A percentile compares a stretch with the other conserved stretches of the same genome.
These are phyloP conservation scores for Vitellaria paradoxa DNA, from an alignment of 179 eudicot genomes.

Conservation along the genomic window DNA sequence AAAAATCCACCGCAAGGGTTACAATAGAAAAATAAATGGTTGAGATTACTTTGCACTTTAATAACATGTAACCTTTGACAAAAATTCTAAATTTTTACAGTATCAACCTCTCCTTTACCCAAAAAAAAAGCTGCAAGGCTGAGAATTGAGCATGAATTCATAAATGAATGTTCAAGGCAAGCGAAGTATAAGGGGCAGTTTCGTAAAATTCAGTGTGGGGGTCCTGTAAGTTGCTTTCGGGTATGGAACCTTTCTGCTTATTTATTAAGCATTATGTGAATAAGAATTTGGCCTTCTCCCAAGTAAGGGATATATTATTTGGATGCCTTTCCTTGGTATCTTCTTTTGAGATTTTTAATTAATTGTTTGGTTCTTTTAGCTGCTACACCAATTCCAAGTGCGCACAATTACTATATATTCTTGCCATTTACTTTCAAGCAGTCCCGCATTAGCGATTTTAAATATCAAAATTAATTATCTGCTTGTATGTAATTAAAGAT, in stretches of 20 bases:
- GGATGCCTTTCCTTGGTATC: slow-evolving; percentile 17
- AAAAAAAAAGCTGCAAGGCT: not conserved
- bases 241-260: slow-evolving; percentile 15
- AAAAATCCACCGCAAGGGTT: too few relatives aligned
- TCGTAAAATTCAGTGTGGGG: slow-evolving; percentile 10
- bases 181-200: slow-evolving; percentile 17
- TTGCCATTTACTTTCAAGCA: too few relatives aligned
- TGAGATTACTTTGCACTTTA: too few relatives aligned
- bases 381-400: slow-evolving; percentile 7
- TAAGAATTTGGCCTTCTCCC: not conserved
- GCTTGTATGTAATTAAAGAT: too few relatives aligned
- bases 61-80: too few relatives aligned
- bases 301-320: slow-evolving; percentile 13
- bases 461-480: too few relatives aligned
- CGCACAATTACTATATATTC: too few relatives aligned
- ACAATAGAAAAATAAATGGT: too few relatives aligned
- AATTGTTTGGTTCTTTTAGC: slow-evolving; percentile 3
- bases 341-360: slow-evolving; percentile 7
- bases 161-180: slow-evolving; percentile 13
- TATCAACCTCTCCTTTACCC: too few relatives aligned
- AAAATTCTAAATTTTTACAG: too few relatives aligned
- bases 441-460: too few relatives aligned
- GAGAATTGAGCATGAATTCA: slow-evolving; percentile 10
- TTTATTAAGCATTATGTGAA: slow-evolving; percentile 8
- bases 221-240: not conserved